Percentiles rank a stretch among this genome's conserved stretches.
Conservation (phyloP, 768 basidiomycete genomes). For the Dacryopinax spathularia region DNA sequence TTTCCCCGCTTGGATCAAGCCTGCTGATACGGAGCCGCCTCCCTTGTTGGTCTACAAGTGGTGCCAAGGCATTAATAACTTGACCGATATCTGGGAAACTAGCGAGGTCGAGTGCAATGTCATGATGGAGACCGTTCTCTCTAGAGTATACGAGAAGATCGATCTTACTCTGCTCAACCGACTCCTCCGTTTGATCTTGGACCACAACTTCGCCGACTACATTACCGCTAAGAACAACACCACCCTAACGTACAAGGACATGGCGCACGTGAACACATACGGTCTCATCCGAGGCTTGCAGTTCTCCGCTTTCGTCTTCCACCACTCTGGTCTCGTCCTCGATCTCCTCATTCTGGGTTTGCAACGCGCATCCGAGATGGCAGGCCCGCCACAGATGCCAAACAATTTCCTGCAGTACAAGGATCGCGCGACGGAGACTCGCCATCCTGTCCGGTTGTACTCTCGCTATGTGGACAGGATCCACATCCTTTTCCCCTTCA, state of each 20-base stretch:
- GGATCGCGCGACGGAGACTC: constrained; percentile 85
- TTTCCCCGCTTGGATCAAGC: constrained; percentile 99
- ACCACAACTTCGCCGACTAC: constrained; percentile 98
- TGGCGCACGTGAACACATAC: constrained; percentile 96
- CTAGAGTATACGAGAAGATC: constrained; percentile 98
- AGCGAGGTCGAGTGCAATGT: constrained; percentile 95
- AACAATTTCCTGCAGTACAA: constrained; percentile 98
- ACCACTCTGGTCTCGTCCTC: constrained; percentile 90
- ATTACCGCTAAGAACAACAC: constrained; percentile 99
- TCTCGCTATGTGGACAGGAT: constrained; percentile 91
- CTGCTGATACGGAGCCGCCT: constrained; percentile 91
- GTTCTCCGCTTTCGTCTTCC: constrained; percentile 98
- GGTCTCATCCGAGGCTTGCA: constrained; percentile 95
- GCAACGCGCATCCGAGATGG: constrained; percentile 98
- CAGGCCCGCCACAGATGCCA: constrained; percentile 91
- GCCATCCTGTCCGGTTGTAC: constrained; percentile 95
- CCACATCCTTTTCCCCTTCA: constrained; percentile 95
- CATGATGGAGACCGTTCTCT: constrained; percentile 95
- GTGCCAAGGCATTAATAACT: constrained; percentile 98
- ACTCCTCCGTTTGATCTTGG: constrained; percentile 85
- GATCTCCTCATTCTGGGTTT: constrained; percentile 92
- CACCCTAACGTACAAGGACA: constrained; percentile 86
- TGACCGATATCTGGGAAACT: constrained; percentile 98
- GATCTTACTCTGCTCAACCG: constrained; percentile 93
- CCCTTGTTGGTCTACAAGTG: constrained; percentile 97